Evolutionary conservation across 345 rosid species (phyloP).

Genomic region (Lumnitzera racemosa): DNA sequence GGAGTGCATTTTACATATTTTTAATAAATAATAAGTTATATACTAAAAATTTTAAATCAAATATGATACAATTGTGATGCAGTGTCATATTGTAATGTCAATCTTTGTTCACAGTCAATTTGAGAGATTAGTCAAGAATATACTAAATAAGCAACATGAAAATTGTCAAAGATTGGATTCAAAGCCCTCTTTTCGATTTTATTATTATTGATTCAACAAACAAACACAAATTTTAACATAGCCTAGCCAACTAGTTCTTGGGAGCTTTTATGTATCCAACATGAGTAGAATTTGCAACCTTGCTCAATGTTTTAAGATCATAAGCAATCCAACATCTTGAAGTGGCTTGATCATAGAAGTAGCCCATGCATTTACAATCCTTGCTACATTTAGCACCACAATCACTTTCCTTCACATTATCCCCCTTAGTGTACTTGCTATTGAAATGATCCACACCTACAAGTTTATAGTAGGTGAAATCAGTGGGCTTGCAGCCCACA

Average conservation of each 20-base stretch:
- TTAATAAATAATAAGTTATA: too few relatives aligned
- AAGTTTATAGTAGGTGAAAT: conserved; percentile 32
- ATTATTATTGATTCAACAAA: background rate
- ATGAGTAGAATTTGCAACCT: conserved; percentile 20
- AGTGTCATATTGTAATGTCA: too few relatives aligned
- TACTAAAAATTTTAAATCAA: too few relatives aligned
- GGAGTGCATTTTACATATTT: too few relatives aligned
- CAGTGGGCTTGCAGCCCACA: conserved; percentile 20
- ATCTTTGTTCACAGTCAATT: background rate
- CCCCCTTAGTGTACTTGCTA: conserved; percentile 32
- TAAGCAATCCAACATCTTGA: conserved; percentile 24
- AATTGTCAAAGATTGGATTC: too few relatives aligned
- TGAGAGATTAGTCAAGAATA: too few relatives aligned
- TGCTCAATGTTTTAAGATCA: conserved; percentile 23
- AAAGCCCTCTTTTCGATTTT: too few relatives aligned
- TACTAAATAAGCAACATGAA: too few relatives aligned
- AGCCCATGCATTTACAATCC: conserved; percentile 28
- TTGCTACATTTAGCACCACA: conserved; percentile 42
- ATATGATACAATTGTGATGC: too few relatives aligned
- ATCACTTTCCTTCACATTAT: conserved; percentile 25
- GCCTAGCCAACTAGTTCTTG: background rate
- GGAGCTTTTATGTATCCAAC: conserved; percentile 21
- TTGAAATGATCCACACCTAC: conserved; percentile 46
- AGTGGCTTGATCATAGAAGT: conserved; percentile 17
- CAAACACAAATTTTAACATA: background rate